These are phyloP conservation scores for Marasmius oreades DNA, from an alignment of 1,284 basidiomycete species.

Conservation along the genomic window DNA sequence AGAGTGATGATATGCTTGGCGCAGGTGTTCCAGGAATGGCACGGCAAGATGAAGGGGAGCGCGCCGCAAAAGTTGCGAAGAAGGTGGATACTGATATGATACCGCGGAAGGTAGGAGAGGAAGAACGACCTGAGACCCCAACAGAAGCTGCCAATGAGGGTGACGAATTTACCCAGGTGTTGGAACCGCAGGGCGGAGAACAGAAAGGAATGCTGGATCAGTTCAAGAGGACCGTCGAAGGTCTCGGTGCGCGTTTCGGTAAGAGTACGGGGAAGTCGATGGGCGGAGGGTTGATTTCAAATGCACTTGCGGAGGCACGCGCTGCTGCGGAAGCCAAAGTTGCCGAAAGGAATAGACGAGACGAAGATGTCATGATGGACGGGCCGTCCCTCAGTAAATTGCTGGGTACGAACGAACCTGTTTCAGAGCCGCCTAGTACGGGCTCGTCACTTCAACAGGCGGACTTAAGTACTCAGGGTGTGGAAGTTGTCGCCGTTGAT, in stretches of 20 bases:
- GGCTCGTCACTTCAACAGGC: too few species aligned
- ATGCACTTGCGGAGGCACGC: conserved; percentile 63
- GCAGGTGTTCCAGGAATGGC: conserved; percentile 29
- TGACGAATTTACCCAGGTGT: conserved; percentile 5
- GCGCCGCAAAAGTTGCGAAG: conserved; percentile 44
- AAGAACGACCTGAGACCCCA: conserved; percentile 6
- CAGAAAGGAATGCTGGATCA: conserved; percentile 54
- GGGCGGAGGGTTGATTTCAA: conserved; percentile 50
- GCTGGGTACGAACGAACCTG: neutral
- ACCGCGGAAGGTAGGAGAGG: conserved; percentile 22
- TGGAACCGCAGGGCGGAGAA: conserved; percentile 16
- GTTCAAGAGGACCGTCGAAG: conserved; percentile 67
- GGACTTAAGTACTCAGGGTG: too few species aligned
- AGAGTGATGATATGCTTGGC: conserved; percentile 56
- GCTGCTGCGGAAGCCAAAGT: conserved; percentile 70
- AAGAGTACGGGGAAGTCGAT: conserved; percentile 64
- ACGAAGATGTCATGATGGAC: conserved; percentile 31
- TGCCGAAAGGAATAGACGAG: conserved; percentile 54
- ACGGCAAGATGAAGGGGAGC: conserved; percentile 18
- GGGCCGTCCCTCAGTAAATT: too few species aligned
- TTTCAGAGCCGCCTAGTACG: neutral
- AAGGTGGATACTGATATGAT: conserved; percentile 31
- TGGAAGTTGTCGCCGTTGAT: too few species aligned
- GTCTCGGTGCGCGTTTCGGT: conserved; percentile 55
- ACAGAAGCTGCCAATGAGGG: neutral